A percentile compares a stretch with the other conserved stretches of the same genome.
These are phyloP conservation scores for Fusarium incarnatum DNA, from an alignment of 2,329 filamentous ascomycete genomes.

Conservation along the genomic window DNA sequence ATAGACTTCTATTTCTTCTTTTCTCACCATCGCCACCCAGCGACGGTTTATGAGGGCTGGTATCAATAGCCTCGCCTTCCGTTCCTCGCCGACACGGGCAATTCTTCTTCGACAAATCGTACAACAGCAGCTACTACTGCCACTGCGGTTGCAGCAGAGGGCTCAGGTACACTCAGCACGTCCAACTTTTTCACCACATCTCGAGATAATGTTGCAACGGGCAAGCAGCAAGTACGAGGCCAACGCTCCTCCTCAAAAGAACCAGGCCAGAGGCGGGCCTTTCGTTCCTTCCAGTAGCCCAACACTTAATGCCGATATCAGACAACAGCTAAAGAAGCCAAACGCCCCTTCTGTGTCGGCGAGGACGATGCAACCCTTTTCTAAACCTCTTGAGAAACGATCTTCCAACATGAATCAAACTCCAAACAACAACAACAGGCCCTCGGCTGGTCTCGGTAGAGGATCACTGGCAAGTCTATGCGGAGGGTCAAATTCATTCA, in stretches of 20 bases:
- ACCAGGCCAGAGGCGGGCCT: constrained; percentile 59
- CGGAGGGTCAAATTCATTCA: constrained; percentile 62
- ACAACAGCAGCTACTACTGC: constrained; percentile 18
- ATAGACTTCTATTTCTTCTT: background rate
- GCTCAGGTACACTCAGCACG: constrained; percentile 43
- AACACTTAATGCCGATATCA: constrained; percentile 59
- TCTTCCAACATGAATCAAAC: constrained; percentile 51
- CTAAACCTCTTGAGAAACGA: constrained; percentile 46
- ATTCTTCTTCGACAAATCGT: constrained; percentile 42
- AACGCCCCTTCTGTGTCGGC: constrained; percentile 55
- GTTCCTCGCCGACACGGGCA: constrained; percentile 54
- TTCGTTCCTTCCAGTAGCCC: constrained; percentile 70
- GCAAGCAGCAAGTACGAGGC: constrained; percentile 55
- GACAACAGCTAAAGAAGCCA: constrained; percentile 62
- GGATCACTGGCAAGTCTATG: constrained; percentile 57
- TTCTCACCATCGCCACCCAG: constrained; percentile 4
- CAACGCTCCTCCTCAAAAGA: constrained; percentile 50
- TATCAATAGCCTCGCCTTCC: constrained; percentile 47
- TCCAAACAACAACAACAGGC: constrained; percentile 19
- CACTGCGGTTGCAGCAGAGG: constrained; percentile 24
- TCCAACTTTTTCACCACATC: constrained; percentile 19
- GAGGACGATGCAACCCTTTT: constrained; percentile 51
- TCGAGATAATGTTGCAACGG: constrained; percentile 53
- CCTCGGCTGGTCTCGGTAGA: constrained; percentile 18
- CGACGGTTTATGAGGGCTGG: constrained; percentile 53